These are phyloP conservation scores for Colletotrichum tropicale DNA, from an alignment of 2,329 filamentous ascomycete genomes.

Conservation along the genomic window DNA sequence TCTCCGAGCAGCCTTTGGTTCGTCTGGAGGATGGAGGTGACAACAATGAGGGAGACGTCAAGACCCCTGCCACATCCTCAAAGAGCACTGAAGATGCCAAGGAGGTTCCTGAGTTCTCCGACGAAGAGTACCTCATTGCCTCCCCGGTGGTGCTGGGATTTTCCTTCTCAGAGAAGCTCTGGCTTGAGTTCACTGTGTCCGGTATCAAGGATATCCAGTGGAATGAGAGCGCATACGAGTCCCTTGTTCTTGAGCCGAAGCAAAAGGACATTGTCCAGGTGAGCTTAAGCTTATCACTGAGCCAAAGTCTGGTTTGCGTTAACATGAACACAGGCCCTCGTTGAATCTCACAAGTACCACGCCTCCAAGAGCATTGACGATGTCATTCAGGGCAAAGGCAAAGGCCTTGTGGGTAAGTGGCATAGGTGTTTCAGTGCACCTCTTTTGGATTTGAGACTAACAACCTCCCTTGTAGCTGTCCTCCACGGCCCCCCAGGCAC, in stretches of 20 bases:
- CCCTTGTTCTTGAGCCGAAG: conserved; percentile 71
- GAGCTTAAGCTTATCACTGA: not conserved
- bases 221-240: conserved; percentile 84
- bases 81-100: conserved; percentile 34
- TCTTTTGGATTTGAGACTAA: not conserved
- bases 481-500: conserved; percentile 87
- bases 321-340: conserved; percentile 60
- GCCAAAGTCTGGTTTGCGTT: not conserved
- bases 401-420: conserved; percentile 72
- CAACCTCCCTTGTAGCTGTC: conserved; percentile 49
- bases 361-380: conserved; percentile 83
- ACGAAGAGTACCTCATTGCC: conserved; percentile 84
- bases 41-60: conserved; percentile 25
- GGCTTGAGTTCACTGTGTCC: conserved; percentile 86
- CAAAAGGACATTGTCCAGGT: conserved; percentile 70
- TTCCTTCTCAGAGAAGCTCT: conserved; percentile 85
- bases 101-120: conserved; percentile 64
- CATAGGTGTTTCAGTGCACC: not conserved
- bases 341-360: conserved; percentile 84
- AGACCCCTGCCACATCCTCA: conserved; percentile 18
- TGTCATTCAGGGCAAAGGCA: conserved; percentile 83
- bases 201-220: conserved; percentile 81
- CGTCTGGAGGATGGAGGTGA: conserved; percentile 37
- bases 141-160: conserved; percentile 88
- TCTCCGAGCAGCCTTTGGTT: conserved; percentile 54